phyloP scores from a whole-genome alignment of 306 rosid genomes.

The Lupinus albus region DNA sequence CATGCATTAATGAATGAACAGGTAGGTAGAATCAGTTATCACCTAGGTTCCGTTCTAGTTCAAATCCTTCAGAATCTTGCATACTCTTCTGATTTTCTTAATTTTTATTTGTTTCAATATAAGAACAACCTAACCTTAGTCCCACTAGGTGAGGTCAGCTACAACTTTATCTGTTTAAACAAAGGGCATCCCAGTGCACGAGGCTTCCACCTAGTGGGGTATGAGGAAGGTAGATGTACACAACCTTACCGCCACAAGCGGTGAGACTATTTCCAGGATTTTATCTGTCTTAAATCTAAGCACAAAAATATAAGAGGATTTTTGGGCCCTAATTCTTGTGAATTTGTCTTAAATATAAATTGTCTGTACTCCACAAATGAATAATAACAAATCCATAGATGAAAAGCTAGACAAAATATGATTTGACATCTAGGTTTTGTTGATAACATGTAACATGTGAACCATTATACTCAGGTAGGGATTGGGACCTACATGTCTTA shows the following conservation, averaged over 20 bases:
- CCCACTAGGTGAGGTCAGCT: too few relatives aligned
- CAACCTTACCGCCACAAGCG: too few relatives aligned
- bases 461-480: constrained; percentile 23
- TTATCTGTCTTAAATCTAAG: constrained; percentile 9
- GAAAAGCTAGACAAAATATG: background rate
- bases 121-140: too few relatives aligned
- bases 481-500: constrained; percentile 18
- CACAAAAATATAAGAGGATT: constrained; percentile 16
- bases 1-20: constrained; percentile 19
- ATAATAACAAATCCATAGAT: constrained; percentile 17
- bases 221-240: too few relatives aligned
- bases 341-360: background rate
- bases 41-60: constrained; percentile 1
- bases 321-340: background rate
- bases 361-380: background rate
- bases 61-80: constrained; percentile 2
- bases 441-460: constrained; percentile 34
- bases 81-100: constrained; percentile 14
- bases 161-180: too few relatives aligned
- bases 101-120: too few relatives aligned
- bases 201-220: too few relatives aligned
- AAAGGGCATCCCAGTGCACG: too few relatives aligned
- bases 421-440: constrained; percentile 23
- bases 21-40: constrained; percentile 12
- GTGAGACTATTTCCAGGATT: too few relatives aligned